These are phyloP conservation scores for Cladosporium sp. DNA, from an alignment of 2,329 filamentous ascomycete genomes.

Conservation along the genomic window DNA sequence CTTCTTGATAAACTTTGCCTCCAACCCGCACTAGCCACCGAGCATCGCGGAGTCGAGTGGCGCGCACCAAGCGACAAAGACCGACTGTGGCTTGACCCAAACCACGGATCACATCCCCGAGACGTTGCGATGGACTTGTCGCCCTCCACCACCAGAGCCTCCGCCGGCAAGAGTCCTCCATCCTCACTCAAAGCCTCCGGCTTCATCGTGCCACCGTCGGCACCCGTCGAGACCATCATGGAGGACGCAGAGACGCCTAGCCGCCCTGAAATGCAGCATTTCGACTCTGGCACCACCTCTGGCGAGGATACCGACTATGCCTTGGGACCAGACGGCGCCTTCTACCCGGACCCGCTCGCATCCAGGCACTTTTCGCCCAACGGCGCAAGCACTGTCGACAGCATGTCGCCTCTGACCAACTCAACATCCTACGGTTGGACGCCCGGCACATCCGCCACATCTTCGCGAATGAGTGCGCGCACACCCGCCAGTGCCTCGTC, in stretches of 20 bases:
- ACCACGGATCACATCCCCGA: constrained; percentile 14
- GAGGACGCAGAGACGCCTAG: constrained; percentile 33
- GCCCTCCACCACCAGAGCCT: constrained; percentile 9
- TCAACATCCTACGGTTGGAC: constrained; percentile 4
- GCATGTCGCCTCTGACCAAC: constrained; percentile 20
- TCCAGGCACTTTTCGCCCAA: constrained; percentile 29
- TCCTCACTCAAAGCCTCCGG: constrained; percentile 17
- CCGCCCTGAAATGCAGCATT: constrained; percentile 34
- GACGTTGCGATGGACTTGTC: constrained; percentile 16
- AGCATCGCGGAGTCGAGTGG: constrained; percentile 13
- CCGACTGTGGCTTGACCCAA: neutral
- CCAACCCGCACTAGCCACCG: constrained; percentile 13
- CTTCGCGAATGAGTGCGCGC: constrained; percentile 10
- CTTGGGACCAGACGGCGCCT: constrained; percentile 22
- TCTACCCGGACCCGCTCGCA: constrained; percentile 31
- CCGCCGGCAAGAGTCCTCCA: constrained; percentile 16
- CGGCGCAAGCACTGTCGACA: constrained; percentile 17
- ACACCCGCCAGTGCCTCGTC: constrained; percentile 7
- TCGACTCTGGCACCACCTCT: constrained; percentile 34
- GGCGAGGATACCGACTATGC: constrained; percentile 30
- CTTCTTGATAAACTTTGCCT: neutral
- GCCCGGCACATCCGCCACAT: constrained; percentile 13
- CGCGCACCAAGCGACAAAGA: neutral
- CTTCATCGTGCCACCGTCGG: constrained; percentile 12
- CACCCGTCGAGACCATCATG: constrained; percentile 32